Conservation (phyloP, 192 early-diverging fungal species). For the Backusella psychrophila region DNA sequence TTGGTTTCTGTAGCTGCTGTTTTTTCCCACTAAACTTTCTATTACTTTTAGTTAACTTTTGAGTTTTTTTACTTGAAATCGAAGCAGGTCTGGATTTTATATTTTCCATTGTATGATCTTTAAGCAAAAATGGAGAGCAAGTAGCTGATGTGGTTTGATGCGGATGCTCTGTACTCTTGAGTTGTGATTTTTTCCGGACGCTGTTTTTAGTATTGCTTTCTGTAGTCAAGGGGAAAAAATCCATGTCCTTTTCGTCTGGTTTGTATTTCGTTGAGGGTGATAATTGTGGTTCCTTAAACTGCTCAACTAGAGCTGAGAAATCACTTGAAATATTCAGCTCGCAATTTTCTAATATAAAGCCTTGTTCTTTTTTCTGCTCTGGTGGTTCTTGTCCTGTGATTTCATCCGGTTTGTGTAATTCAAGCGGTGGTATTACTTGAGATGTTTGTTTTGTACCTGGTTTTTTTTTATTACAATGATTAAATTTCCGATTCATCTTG, state of each 20-base stretch:
- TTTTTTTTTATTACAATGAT: neutral
- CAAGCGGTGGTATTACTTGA: neutral
- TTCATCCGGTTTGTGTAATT: constrained; percentile 4
- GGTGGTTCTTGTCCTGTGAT: neutral
- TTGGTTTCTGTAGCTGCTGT: neutral
- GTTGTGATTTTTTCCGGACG: neutral
- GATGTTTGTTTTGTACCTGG: neutral
- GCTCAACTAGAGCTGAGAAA: neutral
- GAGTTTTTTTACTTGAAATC: constrained; percentile 1
- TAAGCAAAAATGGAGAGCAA: neutral
- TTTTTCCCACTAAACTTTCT: neutral
- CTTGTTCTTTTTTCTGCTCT: neutral
- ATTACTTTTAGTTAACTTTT: neutral
- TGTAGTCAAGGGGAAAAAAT: neutral
- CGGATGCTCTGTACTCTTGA: neutral
- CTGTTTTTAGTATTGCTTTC: neutral
- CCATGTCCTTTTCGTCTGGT: neutral
- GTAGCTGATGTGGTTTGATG: neutral
- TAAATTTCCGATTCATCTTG: neutral
- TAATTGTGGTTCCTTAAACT: neutral
- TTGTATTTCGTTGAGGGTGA: neutral
- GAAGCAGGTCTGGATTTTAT: neutral
- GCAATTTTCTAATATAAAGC: neutral
- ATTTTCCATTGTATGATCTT: neutral
- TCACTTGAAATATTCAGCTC: neutral